phyloP scores from a whole-genome alignment of 1,139 yeast species.

The Pichia sp. region DNA sequence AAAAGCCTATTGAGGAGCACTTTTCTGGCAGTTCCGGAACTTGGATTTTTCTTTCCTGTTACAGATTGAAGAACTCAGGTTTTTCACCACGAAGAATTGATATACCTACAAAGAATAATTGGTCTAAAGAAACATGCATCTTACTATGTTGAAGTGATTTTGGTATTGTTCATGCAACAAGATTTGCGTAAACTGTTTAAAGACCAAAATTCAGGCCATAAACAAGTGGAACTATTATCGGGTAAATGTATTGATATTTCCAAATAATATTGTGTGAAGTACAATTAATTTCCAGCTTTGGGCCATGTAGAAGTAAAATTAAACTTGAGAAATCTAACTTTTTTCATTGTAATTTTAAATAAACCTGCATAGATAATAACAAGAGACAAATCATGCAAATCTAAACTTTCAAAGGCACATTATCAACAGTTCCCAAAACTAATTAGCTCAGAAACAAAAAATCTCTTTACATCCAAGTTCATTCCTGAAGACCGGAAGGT shows the following conservation, averaged over 20 bases:
- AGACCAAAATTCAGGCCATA: constrained; percentile 92
- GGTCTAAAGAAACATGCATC: constrained; percentile 90
- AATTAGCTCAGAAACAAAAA: constrained; percentile 78
- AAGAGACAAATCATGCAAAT: constrained; percentile 89
- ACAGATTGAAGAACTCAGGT: constrained; percentile 64
- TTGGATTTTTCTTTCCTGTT: constrained; percentile 74
- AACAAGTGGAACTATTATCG: constrained; percentile 63
- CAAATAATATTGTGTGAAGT: constrained; percentile 70
- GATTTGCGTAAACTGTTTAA: too few species aligned
- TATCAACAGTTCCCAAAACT: constrained; percentile 69
- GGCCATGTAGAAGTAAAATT: constrained; percentile 75
- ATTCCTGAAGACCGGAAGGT: constrained; percentile 76
- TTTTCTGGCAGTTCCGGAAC: constrained; percentile 73
- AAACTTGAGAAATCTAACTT: constrained; percentile 62
- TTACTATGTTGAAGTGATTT: too few species aligned
- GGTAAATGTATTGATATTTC: constrained; percentile 71
- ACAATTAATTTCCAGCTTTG: constrained; percentile 80
- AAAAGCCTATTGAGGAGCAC: too few species aligned
- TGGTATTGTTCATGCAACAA: too few species aligned
- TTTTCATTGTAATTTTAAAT: constrained; percentile 62
- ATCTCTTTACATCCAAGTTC: constrained; percentile 82
- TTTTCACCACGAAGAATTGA: constrained; percentile 75
- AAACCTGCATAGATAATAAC: constrained; percentile 63
- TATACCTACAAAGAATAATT: constrained; percentile 74
- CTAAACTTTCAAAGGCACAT: constrained; percentile 75